Evolutionary conservation across 345 rosid genomes (phyloP).

Genomic region (Eutrema japonicum): DNA sequence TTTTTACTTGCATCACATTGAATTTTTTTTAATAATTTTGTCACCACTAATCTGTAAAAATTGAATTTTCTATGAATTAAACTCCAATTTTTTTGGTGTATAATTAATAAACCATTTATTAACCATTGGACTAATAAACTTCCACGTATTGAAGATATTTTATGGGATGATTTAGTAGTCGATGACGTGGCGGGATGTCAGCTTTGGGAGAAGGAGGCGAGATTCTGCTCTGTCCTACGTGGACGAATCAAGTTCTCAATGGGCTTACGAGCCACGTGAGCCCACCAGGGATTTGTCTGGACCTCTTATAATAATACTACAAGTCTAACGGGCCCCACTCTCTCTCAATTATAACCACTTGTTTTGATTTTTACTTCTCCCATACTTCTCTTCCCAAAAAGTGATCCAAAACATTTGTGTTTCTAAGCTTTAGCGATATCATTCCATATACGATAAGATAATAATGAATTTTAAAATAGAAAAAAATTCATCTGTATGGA

Average conservation of each 20-base stretch:
- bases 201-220: conserved; percentile 25
- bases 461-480: not conserved
- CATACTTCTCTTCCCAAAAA: conserved; percentile 24
- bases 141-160: conserved; percentile 39
- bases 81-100: too few relatives aligned
- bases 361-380: conserved; percentile 38
- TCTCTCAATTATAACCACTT: conserved; percentile 24
- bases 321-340: conserved; percentile 37
- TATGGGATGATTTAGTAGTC: conserved; percentile 10
- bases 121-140: too few relatives aligned
- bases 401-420: conserved; percentile 26
- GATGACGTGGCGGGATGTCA: conserved; percentile 43
- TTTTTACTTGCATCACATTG: too few relatives aligned
- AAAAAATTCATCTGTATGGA: conserved; percentile 2
- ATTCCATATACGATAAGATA: conserved; percentile 14
- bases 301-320: conserved; percentile 33
- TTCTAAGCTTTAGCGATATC: conserved; percentile 14
- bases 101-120: too few relatives aligned
- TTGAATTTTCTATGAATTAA: too few relatives aligned
- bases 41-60: too few relatives aligned
- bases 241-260: conserved; percentile 53
- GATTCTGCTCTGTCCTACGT: conserved; percentile 54
- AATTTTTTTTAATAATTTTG: too few relatives aligned
- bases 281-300: conserved; percentile 44
- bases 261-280: conserved; percentile 52